Evolutionary conservation across 1,284 basidiomycete species (phyloP), one percentile per base, ranked within the genome.

Genomic region (Pholiota adiposa): DNA sequence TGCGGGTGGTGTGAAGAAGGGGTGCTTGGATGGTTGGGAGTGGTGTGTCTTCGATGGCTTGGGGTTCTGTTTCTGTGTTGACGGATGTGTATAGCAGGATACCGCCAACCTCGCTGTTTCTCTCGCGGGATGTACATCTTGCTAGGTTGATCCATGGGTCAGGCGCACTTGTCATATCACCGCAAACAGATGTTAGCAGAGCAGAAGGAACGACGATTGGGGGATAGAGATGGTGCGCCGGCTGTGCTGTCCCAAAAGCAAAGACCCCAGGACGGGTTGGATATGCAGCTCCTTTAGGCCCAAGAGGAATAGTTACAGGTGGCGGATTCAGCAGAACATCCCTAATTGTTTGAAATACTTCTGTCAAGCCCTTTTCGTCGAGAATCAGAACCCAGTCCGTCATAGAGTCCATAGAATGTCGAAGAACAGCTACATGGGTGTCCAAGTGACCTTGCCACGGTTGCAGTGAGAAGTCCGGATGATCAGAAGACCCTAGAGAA

Each of bases 321-420:
- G 65, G 63, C n/a, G 65, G 63, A 43, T 58, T 50, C 5, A 66
- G 38, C 7, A 68, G 46, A 19, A 51, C 41, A 29, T 38, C 27
- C 16, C 31, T 53, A 23, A 43, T 40, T 14, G 46, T n/a, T 36
- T 55, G 41, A 1, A 53, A 51, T 40, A 65, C 14, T 6, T 60
- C 58, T 7, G 54, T 40, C 18, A 70, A 46, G 21, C 64, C 69
- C 19, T 9, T 49, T 43, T 80, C 74, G 46, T 83, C 82, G 46
- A 88, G 71, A 11, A 89, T 54, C 19, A 89, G 75, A 6, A 84
- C 67, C 78, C 81, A 83, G 18, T 80, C 76, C 1, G 82, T 79
- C 7, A 76, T 72, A 8, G 77, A 70, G 18, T 75, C 75, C 4
- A 72, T 66, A 31, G 77, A 73, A 31, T 72, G 69, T 41, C 71